These are phyloP conservation scores for Fusarium lateritium DNA, from an alignment of 2,329 filamentous ascomycete genomes.

Conservation along the genomic window DNA sequence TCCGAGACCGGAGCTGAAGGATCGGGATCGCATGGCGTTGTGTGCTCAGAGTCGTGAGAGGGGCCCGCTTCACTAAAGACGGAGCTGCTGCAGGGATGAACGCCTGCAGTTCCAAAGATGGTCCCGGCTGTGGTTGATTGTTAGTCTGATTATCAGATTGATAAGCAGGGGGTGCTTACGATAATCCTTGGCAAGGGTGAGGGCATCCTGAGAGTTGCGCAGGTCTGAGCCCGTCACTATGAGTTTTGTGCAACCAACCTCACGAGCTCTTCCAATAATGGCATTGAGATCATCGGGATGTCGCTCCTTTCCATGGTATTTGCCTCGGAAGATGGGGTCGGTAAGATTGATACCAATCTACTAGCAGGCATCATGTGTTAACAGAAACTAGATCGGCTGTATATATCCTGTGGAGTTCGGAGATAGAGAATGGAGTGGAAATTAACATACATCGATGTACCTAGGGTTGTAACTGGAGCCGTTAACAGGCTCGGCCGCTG, in stretches of 20 bases:
- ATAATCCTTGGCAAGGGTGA: conserved; percentile 80
- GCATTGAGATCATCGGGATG: conserved; percentile 82
- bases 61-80: conserved; percentile 75
- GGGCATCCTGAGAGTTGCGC: conserved; percentile 79
- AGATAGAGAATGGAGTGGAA: conserved; percentile 1
- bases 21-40: conserved; percentile 68
- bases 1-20: conserved; percentile 64
- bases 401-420: conserved; percentile 17
- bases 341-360: conserved; percentile 96
- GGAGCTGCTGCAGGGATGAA: conserved; percentile 91
- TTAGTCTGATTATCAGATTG: conserved; percentile 15
- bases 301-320: conserved; percentile 83
- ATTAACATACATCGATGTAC: conserved; percentile 72
- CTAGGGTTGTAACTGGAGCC: conserved; percentile 58
- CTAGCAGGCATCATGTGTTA: conserved; percentile 40
- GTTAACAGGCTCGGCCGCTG: conserved; percentile 35
- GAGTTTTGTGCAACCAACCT: conserved; percentile 88
- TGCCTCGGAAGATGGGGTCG: conserved; percentile 89
- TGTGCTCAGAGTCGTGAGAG: conserved; percentile 63
- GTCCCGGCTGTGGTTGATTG: conserved; percentile 71
- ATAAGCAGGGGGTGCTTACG: conserved; percentile 65
- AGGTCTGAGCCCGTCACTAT: conserved; percentile 95
- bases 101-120: conserved; percentile 92
- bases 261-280: conserved; percentile 82
- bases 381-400: conserved; percentile 21